Base-by-base conservation (phyloP, 108 stramenopile species). In the Parietichytrium sp. region DNA sequence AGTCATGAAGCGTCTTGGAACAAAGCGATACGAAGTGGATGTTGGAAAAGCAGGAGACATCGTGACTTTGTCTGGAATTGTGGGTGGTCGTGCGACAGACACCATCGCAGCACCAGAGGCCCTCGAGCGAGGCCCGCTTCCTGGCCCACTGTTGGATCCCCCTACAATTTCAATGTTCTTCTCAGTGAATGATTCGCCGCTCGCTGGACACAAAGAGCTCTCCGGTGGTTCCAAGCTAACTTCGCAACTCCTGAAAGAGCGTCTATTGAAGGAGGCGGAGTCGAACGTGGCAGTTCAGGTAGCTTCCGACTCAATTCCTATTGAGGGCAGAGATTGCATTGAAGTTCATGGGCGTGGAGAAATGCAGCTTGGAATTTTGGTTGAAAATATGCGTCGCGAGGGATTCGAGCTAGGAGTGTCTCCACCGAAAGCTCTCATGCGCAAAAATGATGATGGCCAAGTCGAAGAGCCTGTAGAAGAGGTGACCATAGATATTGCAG, bases 341-440 rank as follows among this genome's bases (percentile, higher is more conserved):
- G 93, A 95, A 84, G 97, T 99, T 13, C 93, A 92, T 15, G 98
- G 98, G 47, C 93, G 98, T 50, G 98, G 98, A 29, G 97, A 98
- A 84, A 87, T 99, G 48, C 98, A 99, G 87, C 89, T 99, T 79
- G 97, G 97, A 27, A 97, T 99, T 23, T 90, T 99, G 47, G 94
- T 99, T 54, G 98, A 99, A 89, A 97, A 89, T 50, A 97, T 99
- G 97, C 91, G 98, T 42, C 94, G 98, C 72, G 98, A 99, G 86
- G 98, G 98, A 81, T 99, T 98, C 81, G 98, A 99, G 87, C 84
- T 99, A 31, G 93, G 96, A 54, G 93, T 99, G 52, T 96, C 96
- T 8, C 97, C 98, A 7, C 98, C 98, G 16, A 92, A 89, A 25
- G 98, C 80, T 0, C 80, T 99, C 25, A 97, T 99, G 85, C 89